Percentiles rank a stretch among this genome's conserved stretches.
Evolutionary conservation across 202 grass and related monocot genomes (phyloP).

Genomic region (Zoysia matrella): DNA sequence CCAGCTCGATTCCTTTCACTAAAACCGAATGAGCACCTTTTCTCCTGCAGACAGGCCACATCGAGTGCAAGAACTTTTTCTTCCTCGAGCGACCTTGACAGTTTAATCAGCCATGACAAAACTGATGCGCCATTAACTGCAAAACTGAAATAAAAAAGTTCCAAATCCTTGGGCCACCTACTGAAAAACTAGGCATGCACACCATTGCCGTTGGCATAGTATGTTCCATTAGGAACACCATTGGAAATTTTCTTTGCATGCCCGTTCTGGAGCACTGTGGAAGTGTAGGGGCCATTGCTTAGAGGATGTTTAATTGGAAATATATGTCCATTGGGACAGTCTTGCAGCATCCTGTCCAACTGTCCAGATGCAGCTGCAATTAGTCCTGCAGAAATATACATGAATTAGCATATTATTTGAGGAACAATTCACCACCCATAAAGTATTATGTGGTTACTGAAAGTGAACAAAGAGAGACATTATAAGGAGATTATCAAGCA

Average conservation of each 20-base stretch:
- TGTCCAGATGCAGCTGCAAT: constrained; percentile 82
- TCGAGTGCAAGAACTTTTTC: constrained; percentile 56
- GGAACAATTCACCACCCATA: background rate
- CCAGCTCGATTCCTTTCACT: constrained; percentile 61
- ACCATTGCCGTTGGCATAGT: constrained; percentile 77
- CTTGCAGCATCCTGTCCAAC: constrained; percentile 51
- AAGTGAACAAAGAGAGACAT: background rate
- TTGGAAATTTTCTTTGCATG: constrained; percentile 64
- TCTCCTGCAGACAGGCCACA: constrained; percentile 37
- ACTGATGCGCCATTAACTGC: constrained; percentile 50
- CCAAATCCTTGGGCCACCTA: constrained; percentile 36
- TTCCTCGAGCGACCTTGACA: constrained; percentile 53
- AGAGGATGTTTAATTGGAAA: constrained; percentile 22
- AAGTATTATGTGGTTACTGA: constrained; percentile 5
- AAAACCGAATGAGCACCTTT: constrained; percentile 73
- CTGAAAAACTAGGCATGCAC: constrained; percentile 53
- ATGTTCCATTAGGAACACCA: constrained; percentile 71
- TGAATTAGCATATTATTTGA: constrained; percentile 29
- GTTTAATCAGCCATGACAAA: constrained; percentile 48
- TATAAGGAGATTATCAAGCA: background rate
- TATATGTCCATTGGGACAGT: constrained; percentile 23
- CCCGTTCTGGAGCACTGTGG: constrained; percentile 59
- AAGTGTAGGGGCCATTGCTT: constrained; percentile 54
- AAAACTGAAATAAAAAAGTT: constrained; percentile 34
- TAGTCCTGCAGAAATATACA: constrained; percentile 62